Evolutionary conservation across 495 filamentous ascomycete species (phyloP).

Genomic region (Aspergillus taichungensis): DNA sequence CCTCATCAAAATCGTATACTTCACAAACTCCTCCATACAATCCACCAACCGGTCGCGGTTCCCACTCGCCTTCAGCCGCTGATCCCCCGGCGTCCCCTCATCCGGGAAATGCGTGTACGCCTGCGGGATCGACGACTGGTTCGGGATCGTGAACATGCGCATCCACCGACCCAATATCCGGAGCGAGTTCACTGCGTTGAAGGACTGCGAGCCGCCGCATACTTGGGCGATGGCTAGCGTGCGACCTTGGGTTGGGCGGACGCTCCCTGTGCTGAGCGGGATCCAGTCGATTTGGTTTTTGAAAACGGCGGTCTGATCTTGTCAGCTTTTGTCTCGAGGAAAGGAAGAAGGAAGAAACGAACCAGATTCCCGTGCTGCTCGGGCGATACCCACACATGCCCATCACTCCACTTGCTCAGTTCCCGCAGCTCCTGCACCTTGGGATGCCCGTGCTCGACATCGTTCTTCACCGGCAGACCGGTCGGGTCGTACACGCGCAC

Average conservation of each 20-base stretch:
- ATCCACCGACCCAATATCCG: slow-evolving; percentile 67
- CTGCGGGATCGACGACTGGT: slow-evolving; percentile 57
- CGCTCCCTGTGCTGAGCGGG: slow-evolving; percentile 50
- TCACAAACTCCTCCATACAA: slow-evolving; percentile 73
- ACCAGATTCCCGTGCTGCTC: slow-evolving; percentile 67
- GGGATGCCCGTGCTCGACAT: slow-evolving; percentile 45
- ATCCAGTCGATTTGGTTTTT: slow-evolving; percentile 77
- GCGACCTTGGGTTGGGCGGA: slow-evolving; percentile 61
- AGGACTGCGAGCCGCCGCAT: slow-evolving; percentile 59
- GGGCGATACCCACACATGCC: slow-evolving; percentile 59
- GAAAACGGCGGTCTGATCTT: slow-evolving; percentile 53
- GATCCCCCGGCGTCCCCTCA: slow-evolving; percentile 42
- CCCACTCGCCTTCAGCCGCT: slow-evolving; percentile 48
- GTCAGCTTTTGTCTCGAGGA: slow-evolving; percentile 3
- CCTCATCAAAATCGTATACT: slow-evolving; percentile 60
- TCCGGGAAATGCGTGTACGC: slow-evolving; percentile 59
- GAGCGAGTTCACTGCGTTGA: slow-evolving; percentile 66
- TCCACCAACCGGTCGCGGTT: slow-evolving; percentile 63
- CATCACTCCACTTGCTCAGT: slow-evolving; percentile 59
- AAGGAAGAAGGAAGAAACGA: slow-evolving; percentile 7
- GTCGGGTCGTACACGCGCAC: slow-evolving; percentile 56
- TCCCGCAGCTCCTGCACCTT: slow-evolving; percentile 60
- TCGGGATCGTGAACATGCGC: slow-evolving; percentile 68
- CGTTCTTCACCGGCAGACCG: slow-evolving; percentile 56
- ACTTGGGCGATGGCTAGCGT: slow-evolving; percentile 60